Percentiles rank a stretch among this genome's conserved stretches.
Conservation (phyloP, 768 basidiomycete species). For the Cyclocybe cylindracea region DNA sequence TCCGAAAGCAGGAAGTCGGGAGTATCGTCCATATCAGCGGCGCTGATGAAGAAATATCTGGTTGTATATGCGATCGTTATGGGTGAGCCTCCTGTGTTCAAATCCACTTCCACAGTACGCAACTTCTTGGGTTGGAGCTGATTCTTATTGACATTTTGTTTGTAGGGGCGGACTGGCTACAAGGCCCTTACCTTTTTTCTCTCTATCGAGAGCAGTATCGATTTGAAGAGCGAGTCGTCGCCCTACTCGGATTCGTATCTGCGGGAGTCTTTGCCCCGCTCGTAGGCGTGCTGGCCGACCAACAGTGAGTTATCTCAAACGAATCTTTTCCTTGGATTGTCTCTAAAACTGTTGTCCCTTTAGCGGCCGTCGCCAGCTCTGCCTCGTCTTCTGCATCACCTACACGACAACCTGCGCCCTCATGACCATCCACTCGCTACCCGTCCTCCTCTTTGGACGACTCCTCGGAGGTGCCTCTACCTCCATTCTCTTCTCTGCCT, state of each 20-base stretch:
- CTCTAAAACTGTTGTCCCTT: neutral
- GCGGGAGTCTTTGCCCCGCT: constrained; percentile 71
- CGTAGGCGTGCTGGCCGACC: constrained; percentile 78
- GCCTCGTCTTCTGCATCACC: constrained; percentile 70
- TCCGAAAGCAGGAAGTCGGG: no score
- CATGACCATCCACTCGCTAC: constrained; percentile 56
- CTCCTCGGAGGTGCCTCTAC: constrained; percentile 72
- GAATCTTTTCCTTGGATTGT: neutral
- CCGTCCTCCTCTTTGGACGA: constrained; percentile 63
- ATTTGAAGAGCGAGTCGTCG: constrained; percentile 64
- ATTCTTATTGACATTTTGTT: neutral
- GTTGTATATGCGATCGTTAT: constrained; percentile 73
- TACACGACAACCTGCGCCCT: constrained; percentile 62
- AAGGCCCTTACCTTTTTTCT: constrained; percentile 80
- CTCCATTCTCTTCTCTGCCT: constrained; percentile 73
- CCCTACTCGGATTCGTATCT: constrained; percentile 69
- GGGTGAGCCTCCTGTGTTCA: constrained; percentile 42
- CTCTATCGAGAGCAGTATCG: constrained; percentile 69
- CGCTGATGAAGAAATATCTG: constrained; percentile 50
- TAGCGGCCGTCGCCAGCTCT: constrained; percentile 69
- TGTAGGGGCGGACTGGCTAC: constrained; percentile 75
- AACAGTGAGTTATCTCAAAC: constrained; percentile 48
- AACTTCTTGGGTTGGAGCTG: neutral
- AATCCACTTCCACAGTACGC: neutral
- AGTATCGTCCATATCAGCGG: neutral